Evolutionary conservation across 2,329 filamentous ascomycete genomes (phyloP).

Genomic region (Aspergillus tamarii): DNA sequence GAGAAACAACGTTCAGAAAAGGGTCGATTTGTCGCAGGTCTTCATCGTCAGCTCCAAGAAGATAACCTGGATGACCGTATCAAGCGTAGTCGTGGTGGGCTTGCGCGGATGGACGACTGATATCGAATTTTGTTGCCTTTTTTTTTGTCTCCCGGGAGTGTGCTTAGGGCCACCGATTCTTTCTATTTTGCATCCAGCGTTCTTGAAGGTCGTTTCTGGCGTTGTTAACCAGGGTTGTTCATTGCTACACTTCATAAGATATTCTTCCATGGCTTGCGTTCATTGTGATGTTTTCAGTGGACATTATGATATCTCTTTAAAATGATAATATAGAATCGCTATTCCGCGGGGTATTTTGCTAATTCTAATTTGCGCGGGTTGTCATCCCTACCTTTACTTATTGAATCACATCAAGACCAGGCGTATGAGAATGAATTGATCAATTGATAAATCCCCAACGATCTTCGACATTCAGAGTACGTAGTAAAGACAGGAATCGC

Average conservation of each 20-base stretch:
- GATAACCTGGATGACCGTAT: constrained; percentile 41
- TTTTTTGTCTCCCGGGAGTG: background rate
- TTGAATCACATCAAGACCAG: background rate
- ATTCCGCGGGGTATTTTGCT: background rate
- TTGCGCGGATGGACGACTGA: constrained; percentile 33
- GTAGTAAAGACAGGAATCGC: no score
- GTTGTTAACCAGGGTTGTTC: background rate
- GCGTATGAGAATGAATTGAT: background rate
- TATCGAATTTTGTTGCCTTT: background rate
- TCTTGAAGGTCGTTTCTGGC: constrained; percentile 2
- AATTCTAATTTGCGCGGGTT: background rate
- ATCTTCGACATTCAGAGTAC: background rate
- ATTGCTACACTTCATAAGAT: background rate
- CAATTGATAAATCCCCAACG: background rate
- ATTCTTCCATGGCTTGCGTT: background rate
- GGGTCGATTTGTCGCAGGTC: constrained; percentile 37
- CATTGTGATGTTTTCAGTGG: background rate
- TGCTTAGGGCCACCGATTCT: background rate
- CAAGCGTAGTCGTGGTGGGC: constrained; percentile 36
- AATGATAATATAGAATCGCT: background rate
- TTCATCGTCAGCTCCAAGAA: constrained; percentile 38
- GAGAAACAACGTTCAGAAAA: constrained; percentile 50
- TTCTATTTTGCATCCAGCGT: constrained; percentile 7
- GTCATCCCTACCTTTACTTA: no score
- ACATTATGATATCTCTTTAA: background rate